A percentile compares a stretch with the other conserved stretches of the same genome.
Evolutionary conservation across 2,329 filamentous ascomycete genomes (phyloP).

Genomic region (Ceratocystis eucalypticola): DNA sequence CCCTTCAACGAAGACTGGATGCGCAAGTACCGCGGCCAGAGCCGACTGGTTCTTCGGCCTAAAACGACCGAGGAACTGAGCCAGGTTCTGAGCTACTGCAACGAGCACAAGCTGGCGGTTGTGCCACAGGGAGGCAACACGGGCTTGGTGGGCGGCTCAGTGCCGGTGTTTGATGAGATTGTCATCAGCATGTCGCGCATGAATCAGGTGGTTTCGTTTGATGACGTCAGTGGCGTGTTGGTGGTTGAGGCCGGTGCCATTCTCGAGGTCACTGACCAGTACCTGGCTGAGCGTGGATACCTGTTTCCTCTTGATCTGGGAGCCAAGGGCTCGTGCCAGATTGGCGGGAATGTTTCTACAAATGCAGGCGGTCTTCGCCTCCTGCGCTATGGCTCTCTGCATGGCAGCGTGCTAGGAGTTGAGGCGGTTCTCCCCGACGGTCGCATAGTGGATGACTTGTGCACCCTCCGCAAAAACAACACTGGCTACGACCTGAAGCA

Average conservation of each 20-base stretch:
- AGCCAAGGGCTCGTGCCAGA: conserved; percentile 91
- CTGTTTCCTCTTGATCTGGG: conserved; percentile 96
- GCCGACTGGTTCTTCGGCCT: conserved; percentile 75
- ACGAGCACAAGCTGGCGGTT: conserved; percentile 79
- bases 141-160: conserved; percentile 84
- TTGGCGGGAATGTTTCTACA: conserved; percentile 90
- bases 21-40: conserved; percentile 91
- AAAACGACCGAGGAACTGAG: conserved; percentile 76
- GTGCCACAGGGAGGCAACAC: conserved; percentile 97
- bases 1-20: conserved; percentile 98
- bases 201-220: conserved; percentile 83
- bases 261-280: conserved; percentile 76
- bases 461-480: conserved; percentile 89
- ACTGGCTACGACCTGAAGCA: conserved; percentile 97
- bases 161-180: conserved; percentile 97
- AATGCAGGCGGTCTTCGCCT: conserved; percentile 88
- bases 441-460: conserved; percentile 79
- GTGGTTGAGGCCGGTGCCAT: conserved; percentile 87
- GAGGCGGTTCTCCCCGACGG: conserved; percentile 91
- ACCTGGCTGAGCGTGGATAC: conserved; percentile 66
- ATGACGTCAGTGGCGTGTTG: conserved; percentile 80
- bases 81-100: conserved; percentile 86
- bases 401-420: conserved; percentile 82
- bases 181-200: conserved; percentile 82
- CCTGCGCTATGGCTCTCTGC: conserved; percentile 83